Evolutionary conservation across 306 rosid species (phyloP), one percentile per base, ranked within the genome.

Genomic region (Herpetospermum pedunculosum): DNA sequence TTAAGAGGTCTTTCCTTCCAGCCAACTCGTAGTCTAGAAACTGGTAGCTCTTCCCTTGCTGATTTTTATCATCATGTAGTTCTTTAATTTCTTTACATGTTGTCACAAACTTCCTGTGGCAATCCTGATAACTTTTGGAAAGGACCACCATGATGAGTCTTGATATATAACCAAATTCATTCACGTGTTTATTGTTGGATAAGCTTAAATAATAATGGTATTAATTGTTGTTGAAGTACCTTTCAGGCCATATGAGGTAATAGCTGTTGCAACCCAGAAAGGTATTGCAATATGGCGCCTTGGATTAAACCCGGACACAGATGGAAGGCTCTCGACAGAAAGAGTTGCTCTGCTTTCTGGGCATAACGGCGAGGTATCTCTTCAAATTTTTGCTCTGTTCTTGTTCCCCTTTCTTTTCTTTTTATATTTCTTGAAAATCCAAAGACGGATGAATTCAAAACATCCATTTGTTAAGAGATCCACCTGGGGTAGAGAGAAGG

Each of bases 261-360:
- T 94, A 58, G 95, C 96, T 0, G 90, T 89, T 49, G 89, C 97
- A 73, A 88, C 99, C 59, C 75, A 38, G 70, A 85, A 84, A 78
- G 96, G 91, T 80, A 83, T 91, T 79, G 78, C 88, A 49, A 81
- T 94, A 75, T 94, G 99, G 99, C 88, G 85, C 77, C 90, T 94
- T 68, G 99, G 97, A 54, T 75, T 83, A 83, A 82, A 80, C 77
- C 88, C 99, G 32, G 88, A 91, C 76, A 74, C 71, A 18, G 72
- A 85, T 70, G 96, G 99, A 77, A 91, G 92, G 79, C 97, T 94
- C 70, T 81, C 85, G n/a, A 77, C 77, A 70, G 90, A 89, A 77
- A 85, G 84, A 80, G 87, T 91, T 58, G 96, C 90, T 16, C 47
- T 69, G 73, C 85, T 94, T 57, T 79, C 87, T 5, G 94, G 92